Evolutionary conservation across 2,329 filamentous ascomycete genomes (phyloP), one percentile per base, ranked within the genome.

Genomic region (Claviceps cyperi): DNA sequence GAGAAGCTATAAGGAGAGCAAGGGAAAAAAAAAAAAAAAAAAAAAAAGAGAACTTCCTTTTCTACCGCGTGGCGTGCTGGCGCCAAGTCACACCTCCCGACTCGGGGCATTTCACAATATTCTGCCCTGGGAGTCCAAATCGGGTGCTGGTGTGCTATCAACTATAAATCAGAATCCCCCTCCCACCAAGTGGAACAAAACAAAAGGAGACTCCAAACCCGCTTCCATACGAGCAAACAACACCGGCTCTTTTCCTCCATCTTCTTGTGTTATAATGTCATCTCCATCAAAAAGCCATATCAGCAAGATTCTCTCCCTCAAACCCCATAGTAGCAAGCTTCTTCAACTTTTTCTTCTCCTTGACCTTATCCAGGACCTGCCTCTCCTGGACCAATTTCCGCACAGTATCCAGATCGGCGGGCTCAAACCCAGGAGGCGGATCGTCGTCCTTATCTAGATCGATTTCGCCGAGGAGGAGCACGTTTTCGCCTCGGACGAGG

Each of bases 401-500:
- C 38, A 94, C 86, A 55, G 83, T 69, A 45, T 83, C 77, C 46
- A 81, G 71, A 1, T 86, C 76, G 1, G 81, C 88, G 55, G 65
- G 62, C 59, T 79, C 71, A 55, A 84, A 88, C 35, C 82, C 80
- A 1, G 87, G 88, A 14, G 88, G 75, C 17, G 87, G 74, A 52
- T 94, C 83, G 65, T 98, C 92, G 67, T 98, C 92, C 62, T 85
- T 88, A 71, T 98, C 92, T 22, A 98, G 79, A 65, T 98, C 92
- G 60, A 98, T 94, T 68, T 97, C 94, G 38, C 92, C 92, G 17
- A 97, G 77, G 43, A 98, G 74, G 48, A 95, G 75, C n/a, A 98
- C 92, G 65, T 98, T 98, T 71, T 98, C 92, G 57, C 92, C 92
- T 52, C 92, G 78, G 44, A 98, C 87, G 37, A 97, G 78, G 69